Base-by-base conservation (phyloP, 257 asterid species). In the Solanum ossicruentum region DNA sequence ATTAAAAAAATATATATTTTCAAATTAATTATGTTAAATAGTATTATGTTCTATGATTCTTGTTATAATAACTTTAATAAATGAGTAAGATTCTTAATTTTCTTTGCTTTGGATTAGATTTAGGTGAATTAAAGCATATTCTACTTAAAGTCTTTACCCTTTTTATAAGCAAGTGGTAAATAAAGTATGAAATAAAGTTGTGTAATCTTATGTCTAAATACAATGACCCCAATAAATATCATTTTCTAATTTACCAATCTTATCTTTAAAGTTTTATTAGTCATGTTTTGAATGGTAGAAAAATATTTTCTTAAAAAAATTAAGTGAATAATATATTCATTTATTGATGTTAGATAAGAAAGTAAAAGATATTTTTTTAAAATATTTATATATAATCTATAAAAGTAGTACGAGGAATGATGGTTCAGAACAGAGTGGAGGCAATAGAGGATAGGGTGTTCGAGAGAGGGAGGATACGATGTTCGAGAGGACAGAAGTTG, bases 51-150 rank as follows among this genome's bases (percentile, higher is more conserved):
- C 12, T 20, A 43, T 43, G n/a, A 32, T 47, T 71, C 16, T 49
- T 73, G 41, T 21, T 73, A 47, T 21, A 3, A 47, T 47, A 21
- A 49, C 45, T 57, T 57, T 20, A 18, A 20, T 20, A 57, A 57
- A 49, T 15, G n/a, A 1, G 51, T 77, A 49, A 17, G 63, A 51
- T 23, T 23, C 61, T 49, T 57, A 57, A 9, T 57, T 77, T 16
- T 49, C 45, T 23, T 77, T 47, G 23, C 45, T 23, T 77, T 49
- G 36, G 36, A 32, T 32, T 32, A 32, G 36, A 32, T 77, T 77
- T 51, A 7, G 51, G 63, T 77, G 63, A 77, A 70, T 70, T 70
- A 70, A 77, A 77, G 63, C 60, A 52, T 77, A 77, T 77, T 28
- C 6, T 26, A 51, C 15, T 77, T 26, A 77, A 77, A 51, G 63